Evolutionary conservation across 306 rosid species (phyloP), one percentile per base, ranked within the genome.

Genomic region (Ammopiptanthus mongolicus): DNA sequence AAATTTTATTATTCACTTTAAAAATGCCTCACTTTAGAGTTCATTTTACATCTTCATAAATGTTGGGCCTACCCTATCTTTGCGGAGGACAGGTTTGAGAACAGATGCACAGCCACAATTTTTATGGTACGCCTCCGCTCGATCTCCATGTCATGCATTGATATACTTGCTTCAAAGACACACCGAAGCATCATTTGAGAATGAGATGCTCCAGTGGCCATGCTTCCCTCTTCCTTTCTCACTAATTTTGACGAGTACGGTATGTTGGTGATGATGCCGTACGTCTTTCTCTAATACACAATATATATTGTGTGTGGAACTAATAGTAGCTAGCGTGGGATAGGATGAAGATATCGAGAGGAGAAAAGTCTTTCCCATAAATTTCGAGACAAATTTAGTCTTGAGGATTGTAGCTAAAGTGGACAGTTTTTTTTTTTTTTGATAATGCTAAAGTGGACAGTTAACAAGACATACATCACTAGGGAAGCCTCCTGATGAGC

Each of bases 101-200:
- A 55, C 80, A 65, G 21, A 73, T 19, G 88, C 89, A 59, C 98
- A 93, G 10, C 88, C 82, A 69, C 98, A 93, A 46, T 93, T 89
- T 31, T 89, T 89, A 60, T 93, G 96, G 83, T 87, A 91, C 22
- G 98, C 73, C 97, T 87, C 56, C 96, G 7, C 51, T 86, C 88
- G 36, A 84, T 75, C 51, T 81, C 88, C 15, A 21, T 86, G 66
- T 89, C 93, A 36, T 74, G 70, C 78, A 82, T 28, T 48, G 91
- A 84, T 31, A 88, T 59, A 53, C 91, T 81, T 82, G 86, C 95
- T 83, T 84, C 84, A 79, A 80, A 87, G 15, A 89, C 89, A 66
- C 84, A 65, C 73, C 61, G 55, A 68, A 82, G 52, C 76, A 85
- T n/a, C n/a, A n/a, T n/a, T n/a, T n/a, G n/a, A n/a, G n/a, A 76